Conservation (phyloP, 345 rosid species). For the Populus davidiana region DNA sequence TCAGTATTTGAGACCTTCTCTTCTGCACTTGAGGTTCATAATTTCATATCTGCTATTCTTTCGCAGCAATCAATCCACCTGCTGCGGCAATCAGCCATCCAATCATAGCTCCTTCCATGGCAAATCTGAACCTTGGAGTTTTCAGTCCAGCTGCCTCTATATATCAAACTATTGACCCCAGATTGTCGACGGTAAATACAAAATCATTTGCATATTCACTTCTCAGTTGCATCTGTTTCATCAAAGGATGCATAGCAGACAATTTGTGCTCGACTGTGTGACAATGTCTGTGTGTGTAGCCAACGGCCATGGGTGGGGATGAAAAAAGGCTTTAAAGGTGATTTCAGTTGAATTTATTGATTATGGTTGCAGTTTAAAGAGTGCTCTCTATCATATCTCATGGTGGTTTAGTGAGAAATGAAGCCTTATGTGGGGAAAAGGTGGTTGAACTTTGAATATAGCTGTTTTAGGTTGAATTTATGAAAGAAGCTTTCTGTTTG, state of each 20-base stretch:
- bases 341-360: background rate
- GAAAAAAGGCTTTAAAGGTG: background rate
- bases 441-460: background rate
- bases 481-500: background rate
- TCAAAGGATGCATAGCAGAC: background rate
- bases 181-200: conserved; percentile 39
- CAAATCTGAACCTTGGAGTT: conserved; percentile 48
- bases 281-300: background rate
- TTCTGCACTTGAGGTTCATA: background rate
- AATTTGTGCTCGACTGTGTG: background rate
- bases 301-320: background rate
- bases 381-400: background rate
- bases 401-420: background rate
- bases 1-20: background rate
- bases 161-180: conserved; percentile 55
- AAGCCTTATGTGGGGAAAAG: background rate
- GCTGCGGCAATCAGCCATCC: conserved; percentile 55
- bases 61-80: conserved; percentile 63
- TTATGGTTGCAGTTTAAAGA: background rate
- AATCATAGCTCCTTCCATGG: conserved; percentile 40
- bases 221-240: background rate
- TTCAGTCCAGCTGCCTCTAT: conserved; percentile 58
- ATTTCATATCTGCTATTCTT: conserved; percentile 20
- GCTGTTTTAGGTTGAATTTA: background rate
- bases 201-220: background rate